Evolutionary conservation across 345 rosid species (phyloP), one percentile per base, ranked within the genome.

Genomic region (Mercurialis annua): DNA sequence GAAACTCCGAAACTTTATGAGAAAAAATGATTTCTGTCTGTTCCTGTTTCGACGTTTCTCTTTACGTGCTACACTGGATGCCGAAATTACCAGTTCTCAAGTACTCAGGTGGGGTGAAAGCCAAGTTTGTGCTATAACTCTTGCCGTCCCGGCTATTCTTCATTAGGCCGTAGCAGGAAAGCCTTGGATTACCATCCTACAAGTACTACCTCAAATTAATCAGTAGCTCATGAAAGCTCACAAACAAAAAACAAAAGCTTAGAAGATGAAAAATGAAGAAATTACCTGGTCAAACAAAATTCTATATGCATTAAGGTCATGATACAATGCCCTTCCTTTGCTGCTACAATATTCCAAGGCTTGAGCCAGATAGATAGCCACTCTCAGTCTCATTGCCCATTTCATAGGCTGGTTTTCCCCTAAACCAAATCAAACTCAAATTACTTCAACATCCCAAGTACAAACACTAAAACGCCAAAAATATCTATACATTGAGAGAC

Each of bases 361-460:
- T 78, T 94, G 97, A 20, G 97, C 96, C 81, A 94, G 81, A 80
- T 84, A 85, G 21, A 89, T 70, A 34, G 98, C 96, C 74, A 92
- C 99, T 72, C 99, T 85, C 76, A 92, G 65, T 65, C 98, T 86
- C 99, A 94, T 94, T 21, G 89, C 85, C 99, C 97, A 94, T 82
- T 88, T 88, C 99, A 92, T 94, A 1, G 97, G 98, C 78, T 85
- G 92, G 61, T 71, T 85, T 70, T 94, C 99, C 99, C 99, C 98
- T 92, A 74, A 31, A 77, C 47, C 59, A 50, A 64, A 71, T 65
- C 24, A 40, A 53, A 31, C 21, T 60, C 30, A 23, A n/a, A 61
- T n/a, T 9, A 62, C n/a, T 46, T 29, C 61, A 57, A 21, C 61
- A 57, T 57, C 44, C 26, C 62, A 57, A n/a, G n/a, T 26, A n/a